Evolutionary conservation across 2,329 filamentous ascomycete genomes (phyloP).

Genomic region (Endocalyx cinctus): DNA sequence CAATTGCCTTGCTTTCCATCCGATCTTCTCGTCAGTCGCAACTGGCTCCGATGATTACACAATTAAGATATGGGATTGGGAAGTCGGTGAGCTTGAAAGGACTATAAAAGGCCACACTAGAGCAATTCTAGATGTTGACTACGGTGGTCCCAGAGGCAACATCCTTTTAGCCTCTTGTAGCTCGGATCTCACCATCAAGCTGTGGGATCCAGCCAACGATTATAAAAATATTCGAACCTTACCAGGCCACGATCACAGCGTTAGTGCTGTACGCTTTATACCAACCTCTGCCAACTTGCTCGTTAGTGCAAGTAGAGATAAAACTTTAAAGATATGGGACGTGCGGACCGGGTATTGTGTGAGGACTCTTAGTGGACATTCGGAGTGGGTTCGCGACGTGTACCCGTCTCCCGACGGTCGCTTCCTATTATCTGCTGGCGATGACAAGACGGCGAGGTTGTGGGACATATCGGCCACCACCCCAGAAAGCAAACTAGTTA

Average conservation of each 20-base stretch:
- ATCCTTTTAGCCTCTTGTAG: slow-evolving; percentile 80
- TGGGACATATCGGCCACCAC: slow-evolving; percentile 74
- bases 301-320: slow-evolving; percentile 81
- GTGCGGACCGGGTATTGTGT: slow-evolving; percentile 89
- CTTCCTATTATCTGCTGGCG: slow-evolving; percentile 76
- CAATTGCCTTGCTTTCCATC: slow-evolving; percentile 88
- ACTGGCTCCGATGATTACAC: slow-evolving; percentile 89
- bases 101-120: slow-evolving; percentile 92
- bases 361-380: slow-evolving; percentile 81
- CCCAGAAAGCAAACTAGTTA: slow-evolving; percentile 69
- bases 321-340: slow-evolving; percentile 85
- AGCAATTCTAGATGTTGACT: slow-evolving; percentile 83
- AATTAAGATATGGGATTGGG: slow-evolving; percentile 98
- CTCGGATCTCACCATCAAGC: slow-evolving; percentile 86
- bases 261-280: slow-evolving; percentile 84
- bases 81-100: slow-evolving; percentile 81
- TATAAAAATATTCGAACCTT: slow-evolving; percentile 95
- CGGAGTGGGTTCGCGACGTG: slow-evolving; percentile 88
- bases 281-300: slow-evolving; percentile 79
- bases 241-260: slow-evolving; percentile 86
- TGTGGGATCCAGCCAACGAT: slow-evolving; percentile 88
- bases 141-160: slow-evolving; percentile 76
- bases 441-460: slow-evolving; percentile 75
- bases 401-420: slow-evolving; percentile 76
- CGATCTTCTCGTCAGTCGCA: slow-evolving; percentile 83